A percentile compares a stretch with the other conserved stretches of the same genome.
Evolutionary conservation across 192 early-diverging fungal genomes (phyloP).

Genomic region (Chytriomyces sp.): DNA sequence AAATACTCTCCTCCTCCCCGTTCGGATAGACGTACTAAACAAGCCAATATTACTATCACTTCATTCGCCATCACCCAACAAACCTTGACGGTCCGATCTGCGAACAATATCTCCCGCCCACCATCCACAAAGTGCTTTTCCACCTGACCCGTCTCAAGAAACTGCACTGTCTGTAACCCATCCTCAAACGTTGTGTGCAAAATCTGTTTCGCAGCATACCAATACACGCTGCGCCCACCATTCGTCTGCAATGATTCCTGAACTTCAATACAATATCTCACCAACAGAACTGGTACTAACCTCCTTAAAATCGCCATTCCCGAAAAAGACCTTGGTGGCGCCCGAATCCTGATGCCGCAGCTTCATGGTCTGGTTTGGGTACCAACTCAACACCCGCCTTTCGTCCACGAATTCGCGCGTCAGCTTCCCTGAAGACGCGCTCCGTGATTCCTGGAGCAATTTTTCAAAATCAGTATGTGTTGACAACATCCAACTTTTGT

Average conservation of each 20-base stretch:
- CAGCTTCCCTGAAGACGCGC: not conserved
- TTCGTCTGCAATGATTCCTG: constrained; percentile 19
- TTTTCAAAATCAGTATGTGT: no score
- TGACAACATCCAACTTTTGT: not conserved
- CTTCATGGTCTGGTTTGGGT: constrained; percentile 37
- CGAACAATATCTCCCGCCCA: constrained; percentile 35
- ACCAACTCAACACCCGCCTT: not conserved
- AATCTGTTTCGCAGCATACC: constrained; percentile 36
- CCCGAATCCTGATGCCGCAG: constrained; percentile 4
- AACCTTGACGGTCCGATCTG: constrained; percentile 30
- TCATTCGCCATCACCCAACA: not conserved
- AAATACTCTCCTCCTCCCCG: constrained; percentile 38
- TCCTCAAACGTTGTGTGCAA: constrained; percentile 39
- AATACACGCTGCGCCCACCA: constrained; percentile 34
- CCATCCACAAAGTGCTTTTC: constrained; percentile 40
- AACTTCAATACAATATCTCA: no score
- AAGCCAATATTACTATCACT: not conserved
- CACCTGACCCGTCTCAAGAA: constrained; percentile 35
- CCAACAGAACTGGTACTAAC: no score
- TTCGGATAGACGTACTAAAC: constrained; percentile 21
- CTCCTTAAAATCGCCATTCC: constrained; percentile 43
- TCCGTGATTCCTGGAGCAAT: not conserved
- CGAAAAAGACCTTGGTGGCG: constrained; percentile 24
- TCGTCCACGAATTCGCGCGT: not conserved
- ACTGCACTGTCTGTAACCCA: constrained; percentile 38